A percentile compares a stretch with the other conserved stretches of the same genome.
phyloP scores from a whole-genome alignment of 2,329 filamentous ascomycete species.

The Stemphylium lycopersici region DNA sequence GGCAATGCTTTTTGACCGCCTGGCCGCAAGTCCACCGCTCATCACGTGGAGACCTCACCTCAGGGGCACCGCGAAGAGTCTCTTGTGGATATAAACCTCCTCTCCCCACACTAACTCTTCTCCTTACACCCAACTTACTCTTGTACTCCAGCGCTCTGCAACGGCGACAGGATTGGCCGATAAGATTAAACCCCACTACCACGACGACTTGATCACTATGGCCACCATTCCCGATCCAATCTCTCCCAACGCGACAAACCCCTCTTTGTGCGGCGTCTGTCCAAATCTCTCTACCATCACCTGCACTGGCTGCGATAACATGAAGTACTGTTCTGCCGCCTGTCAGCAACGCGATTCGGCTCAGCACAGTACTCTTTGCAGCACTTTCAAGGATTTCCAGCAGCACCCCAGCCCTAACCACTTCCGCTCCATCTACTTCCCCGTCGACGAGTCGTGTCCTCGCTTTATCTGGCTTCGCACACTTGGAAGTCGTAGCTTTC shows the following conservation, averaged over 20 bases:
- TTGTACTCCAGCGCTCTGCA: not conserved
- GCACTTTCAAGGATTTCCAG: not conserved
- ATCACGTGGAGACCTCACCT: too few relatives aligned
- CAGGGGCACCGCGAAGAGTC: too few relatives aligned
- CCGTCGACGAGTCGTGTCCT: not conserved
- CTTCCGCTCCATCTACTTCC: not conserved
- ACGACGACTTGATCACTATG: not conserved
- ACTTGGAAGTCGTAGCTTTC: not conserved
- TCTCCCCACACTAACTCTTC: too few relatives aligned
- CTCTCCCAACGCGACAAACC: not conserved
- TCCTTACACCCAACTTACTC: too few relatives aligned
- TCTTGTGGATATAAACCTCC: too few relatives aligned
- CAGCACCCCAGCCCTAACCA: not conserved
- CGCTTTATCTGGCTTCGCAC: slow-evolving; percentile 4
- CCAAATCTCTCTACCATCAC: not conserved
- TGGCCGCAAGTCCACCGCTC: too few relatives aligned
- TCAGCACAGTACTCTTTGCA: not conserved
- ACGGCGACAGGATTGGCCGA: not conserved
- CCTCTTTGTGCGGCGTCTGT: not conserved
- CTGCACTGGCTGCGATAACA: not conserved
- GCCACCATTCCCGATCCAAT: not conserved
- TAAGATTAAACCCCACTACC: not conserved
- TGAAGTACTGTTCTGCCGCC: not conserved
- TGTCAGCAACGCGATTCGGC: not conserved
- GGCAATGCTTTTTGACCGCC: too few relatives aligned